Evolutionary conservation across 2,329 filamentous ascomycete species (phyloP).

Genomic region (Curvularia sp.): DNA sequence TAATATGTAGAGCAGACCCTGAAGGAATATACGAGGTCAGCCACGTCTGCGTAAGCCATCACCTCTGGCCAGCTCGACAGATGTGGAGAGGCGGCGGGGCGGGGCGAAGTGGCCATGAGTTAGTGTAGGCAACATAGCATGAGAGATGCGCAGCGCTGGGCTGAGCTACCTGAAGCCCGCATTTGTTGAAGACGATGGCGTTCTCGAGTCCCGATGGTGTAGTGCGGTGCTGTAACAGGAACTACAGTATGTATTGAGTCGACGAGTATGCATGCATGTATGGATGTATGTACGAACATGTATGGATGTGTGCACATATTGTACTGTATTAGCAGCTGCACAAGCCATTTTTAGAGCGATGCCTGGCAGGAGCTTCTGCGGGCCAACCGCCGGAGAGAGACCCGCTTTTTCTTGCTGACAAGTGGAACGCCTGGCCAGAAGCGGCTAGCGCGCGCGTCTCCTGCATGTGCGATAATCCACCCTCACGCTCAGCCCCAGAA

Average conservation of each 20-base stretch:
- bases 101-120: neutral
- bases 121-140: slow-evolving; percentile 3
- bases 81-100: neutral
- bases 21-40: slow-evolving; percentile 12
- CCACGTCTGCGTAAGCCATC: slow-evolving; percentile 15
- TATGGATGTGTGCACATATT: too few species aligned
- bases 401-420: slow-evolving; percentile 12
- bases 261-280: too few species aligned
- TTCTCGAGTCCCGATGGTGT: neutral
- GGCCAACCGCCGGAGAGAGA: slow-evolving; percentile 13
- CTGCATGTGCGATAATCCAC: slow-evolving; percentile 13
- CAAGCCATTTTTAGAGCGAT: slow-evolving; percentile 31
- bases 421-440: slow-evolving; percentile 8
- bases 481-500: slow-evolving; percentile 27
- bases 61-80: neutral
- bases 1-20: slow-evolving; percentile 22
- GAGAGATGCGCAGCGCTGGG: neutral
- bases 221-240: neutral
- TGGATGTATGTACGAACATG: neutral
- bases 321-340: slow-evolving; percentile 10
- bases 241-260: too few species aligned
- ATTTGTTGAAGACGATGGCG: neutral
- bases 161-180: neutral
- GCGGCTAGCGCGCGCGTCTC: slow-evolving; percentile 21
- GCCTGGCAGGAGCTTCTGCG: slow-evolving; percentile 14